Evolutionary conservation across 2,329 filamentous ascomycete genomes (phyloP), one percentile per base, ranked within the genome.

Genomic region (Diaporthe aspalathi): DNA sequence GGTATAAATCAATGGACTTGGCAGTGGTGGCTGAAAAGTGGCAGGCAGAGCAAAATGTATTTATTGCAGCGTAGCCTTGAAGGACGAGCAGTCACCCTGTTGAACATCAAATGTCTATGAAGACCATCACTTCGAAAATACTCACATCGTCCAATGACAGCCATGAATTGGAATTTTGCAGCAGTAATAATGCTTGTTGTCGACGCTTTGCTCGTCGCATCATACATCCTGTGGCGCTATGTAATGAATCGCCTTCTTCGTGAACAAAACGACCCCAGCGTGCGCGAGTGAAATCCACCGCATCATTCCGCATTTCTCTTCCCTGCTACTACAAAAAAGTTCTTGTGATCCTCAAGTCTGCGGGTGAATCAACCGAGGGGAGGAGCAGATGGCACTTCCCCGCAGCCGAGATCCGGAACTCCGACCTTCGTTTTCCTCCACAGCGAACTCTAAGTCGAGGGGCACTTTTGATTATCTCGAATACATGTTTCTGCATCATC

Each of bases 331-430:
- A 45, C 20, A n/a, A 45, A n/a, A 32, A 32, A 17, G 16, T 22
- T 12, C 6, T 17, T 20, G 17, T 40, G 2, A 24, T 47, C n/a
- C 7, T 29, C 14, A 32, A 11, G 27, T 17, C 27, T 12, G 60
- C 43, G 60, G 43, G 43, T 49, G 24, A 24, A 63, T 22, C 27
- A 12, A 63, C 29, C 57, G 24, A 38, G 32, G 14, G 52, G 38
- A 24, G 43, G n/a, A 22, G n/a, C 24, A 35, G 27, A 22, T 22
- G 11, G 12, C 3, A 49, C 45, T 65, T 65, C 60, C 60, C 60
- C 60, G 60, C 60, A 65, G 60, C 29, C 32, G 53, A 47, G 38
- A 29, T 20, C 60, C 60, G 60, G 60, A 65, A 35, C 45, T 38
- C 60, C 60, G 60, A 65, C 43, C 0, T 47, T 38, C 16, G 20